A percentile compares a stretch with the other conserved stretches of the same genome.
These are phyloP conservation scores for Clarireedia hainanense DNA, from an alignment of 2,329 filamentous ascomycete species.

Conservation along the genomic window DNA sequence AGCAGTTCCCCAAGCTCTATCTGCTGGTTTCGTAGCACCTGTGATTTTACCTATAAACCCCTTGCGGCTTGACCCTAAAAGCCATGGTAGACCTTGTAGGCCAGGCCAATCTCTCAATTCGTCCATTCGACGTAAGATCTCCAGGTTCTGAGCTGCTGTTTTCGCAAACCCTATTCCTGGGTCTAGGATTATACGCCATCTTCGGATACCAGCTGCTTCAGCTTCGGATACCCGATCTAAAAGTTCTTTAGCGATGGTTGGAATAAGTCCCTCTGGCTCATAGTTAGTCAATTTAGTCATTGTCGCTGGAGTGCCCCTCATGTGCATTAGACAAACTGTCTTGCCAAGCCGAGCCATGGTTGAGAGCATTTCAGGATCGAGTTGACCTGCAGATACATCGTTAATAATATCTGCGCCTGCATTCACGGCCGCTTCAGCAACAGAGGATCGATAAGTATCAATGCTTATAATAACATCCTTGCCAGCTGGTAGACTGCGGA, in stretches of 20 bases:
- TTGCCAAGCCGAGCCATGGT: slow-evolving; percentile 71
- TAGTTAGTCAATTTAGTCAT: slow-evolving; percentile 55
- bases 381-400: slow-evolving; percentile 75
- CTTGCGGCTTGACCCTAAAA: slow-evolving; percentile 85
- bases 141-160: slow-evolving; percentile 69
- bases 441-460: slow-evolving; percentile 83
- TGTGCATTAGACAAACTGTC: slow-evolving; percentile 71
- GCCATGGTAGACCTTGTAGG: slow-evolving; percentile 69
- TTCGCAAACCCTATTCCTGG: slow-evolving; percentile 95
- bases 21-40: slow-evolving; percentile 59
- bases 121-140: slow-evolving; percentile 61
- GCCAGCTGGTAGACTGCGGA: slow-evolving; percentile 59
- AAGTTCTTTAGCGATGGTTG: slow-evolving; percentile 49
- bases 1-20: slow-evolving; percentile 78
- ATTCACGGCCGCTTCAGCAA: slow-evolving; percentile 67
- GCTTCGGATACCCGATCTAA: slow-evolving; percentile 60
- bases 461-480: slow-evolving; percentile 67
- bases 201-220: slow-evolving; percentile 70
- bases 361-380: slow-evolving; percentile 75
- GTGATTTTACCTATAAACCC: slow-evolving; percentile 80
- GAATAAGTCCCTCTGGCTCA: slow-evolving; percentile 42
- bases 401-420: slow-evolving; percentile 91
- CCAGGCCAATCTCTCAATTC: slow-evolving; percentile 58
- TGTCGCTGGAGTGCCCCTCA: slow-evolving; percentile 60
- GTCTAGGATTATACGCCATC: slow-evolving; percentile 93